Base-by-base conservation (phyloP, 305 asterid genomes). In the Fraxinus latifolia region DNA sequence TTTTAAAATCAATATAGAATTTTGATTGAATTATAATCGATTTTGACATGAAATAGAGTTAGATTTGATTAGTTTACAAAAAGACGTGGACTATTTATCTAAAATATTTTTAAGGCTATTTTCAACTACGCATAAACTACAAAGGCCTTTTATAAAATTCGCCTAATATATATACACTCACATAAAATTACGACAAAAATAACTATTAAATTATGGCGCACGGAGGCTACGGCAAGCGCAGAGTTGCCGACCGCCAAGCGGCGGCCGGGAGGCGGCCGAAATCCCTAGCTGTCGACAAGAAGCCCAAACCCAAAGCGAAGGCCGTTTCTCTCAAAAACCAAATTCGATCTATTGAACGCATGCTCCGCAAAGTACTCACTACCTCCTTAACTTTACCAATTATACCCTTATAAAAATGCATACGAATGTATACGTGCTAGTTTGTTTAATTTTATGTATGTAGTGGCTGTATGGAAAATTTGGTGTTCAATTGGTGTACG, bases 291-390 rank as follows among this genome's bases (percentile, higher is more conserved):
- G 86, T 80, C 12, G 88, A 81, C n/a, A 87, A 84, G 71, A 89
- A 89, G 55, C 23, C 88, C 25, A 85, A 83, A 17, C 39, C 83
- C 7, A 89, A 89, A 44, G 81, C 88, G 17, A 88, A 84, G 44
- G 72, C 84, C 50, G 89, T 87, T 36, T 85, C 90, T 78, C 84
- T 87, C 80, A 89, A 89, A 53, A 87, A 87, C 81, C 92, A 87
- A 81, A 87, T 89, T 77, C 90, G 90, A 31, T 89, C 92, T 14
- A 75, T 80, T 7, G 86, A 87, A 80, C 92, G 92, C 74, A 82
- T 89, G 86, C 90, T 89, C 75, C 87, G 89, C 21, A 89, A 89
- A 78, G 92, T 89, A 86, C 65, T 44, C 3, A 8, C 8, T 67
- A 11, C 74, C 31, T 67, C 12, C 37, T 27, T 67, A 67, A 29